Evolutionary conservation across 2,329 filamentous ascomycete species (phyloP).

Genomic region (Epicoccum sorghinum): DNA sequence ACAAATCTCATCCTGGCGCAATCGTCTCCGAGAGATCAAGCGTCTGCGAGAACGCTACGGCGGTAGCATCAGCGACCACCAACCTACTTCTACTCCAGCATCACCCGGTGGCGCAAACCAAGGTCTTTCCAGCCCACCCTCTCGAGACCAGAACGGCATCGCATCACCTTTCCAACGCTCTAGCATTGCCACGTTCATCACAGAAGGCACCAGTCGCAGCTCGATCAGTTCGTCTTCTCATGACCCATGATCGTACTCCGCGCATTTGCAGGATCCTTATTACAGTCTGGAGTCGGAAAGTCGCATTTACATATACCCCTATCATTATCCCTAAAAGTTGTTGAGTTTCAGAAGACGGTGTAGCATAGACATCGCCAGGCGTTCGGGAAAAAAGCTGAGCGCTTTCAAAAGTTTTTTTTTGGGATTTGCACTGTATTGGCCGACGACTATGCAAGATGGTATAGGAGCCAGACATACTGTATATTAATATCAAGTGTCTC

Average conservation of each 20-base stretch:
- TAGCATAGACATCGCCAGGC: slow-evolving; percentile 10
- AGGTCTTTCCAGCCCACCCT: slow-evolving; percentile 35
- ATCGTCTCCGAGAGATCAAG: slow-evolving; percentile 83
- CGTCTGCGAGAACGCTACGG: slow-evolving; percentile 70
- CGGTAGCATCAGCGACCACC: slow-evolving; percentile 16
- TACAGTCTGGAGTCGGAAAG: slow-evolving; percentile 6
- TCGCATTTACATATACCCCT: slow-evolving; percentile 18
- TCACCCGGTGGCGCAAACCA: slow-evolving; percentile 26
- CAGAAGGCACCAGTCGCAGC: slow-evolving; percentile 46
- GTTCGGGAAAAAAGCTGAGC: slow-evolving; percentile 1
- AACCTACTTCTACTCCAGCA: slow-evolving; percentile 25
- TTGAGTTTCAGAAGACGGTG: not conserved
- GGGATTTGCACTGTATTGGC: not conserved
- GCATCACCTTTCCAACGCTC: slow-evolving; percentile 41
- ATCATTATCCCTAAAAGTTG: slow-evolving; percentile 17
- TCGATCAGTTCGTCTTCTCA: slow-evolving; percentile 45
- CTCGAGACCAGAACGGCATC: slow-evolving; percentile 35
- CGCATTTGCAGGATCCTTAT: slow-evolving; percentile 3
- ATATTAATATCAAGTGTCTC: not conserved
- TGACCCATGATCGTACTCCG: slow-evolving; percentile 20
- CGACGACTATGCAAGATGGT: not conserved
- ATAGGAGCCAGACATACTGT: not conserved
- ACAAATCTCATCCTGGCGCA: slow-evolving; percentile 88
- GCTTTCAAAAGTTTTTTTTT: slow-evolving; percentile 9
- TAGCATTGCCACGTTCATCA: slow-evolving; percentile 45